Evolutionary conservation across 2,329 filamentous ascomycete genomes (phyloP).

Genomic region (Grosmannia huntii): DNA sequence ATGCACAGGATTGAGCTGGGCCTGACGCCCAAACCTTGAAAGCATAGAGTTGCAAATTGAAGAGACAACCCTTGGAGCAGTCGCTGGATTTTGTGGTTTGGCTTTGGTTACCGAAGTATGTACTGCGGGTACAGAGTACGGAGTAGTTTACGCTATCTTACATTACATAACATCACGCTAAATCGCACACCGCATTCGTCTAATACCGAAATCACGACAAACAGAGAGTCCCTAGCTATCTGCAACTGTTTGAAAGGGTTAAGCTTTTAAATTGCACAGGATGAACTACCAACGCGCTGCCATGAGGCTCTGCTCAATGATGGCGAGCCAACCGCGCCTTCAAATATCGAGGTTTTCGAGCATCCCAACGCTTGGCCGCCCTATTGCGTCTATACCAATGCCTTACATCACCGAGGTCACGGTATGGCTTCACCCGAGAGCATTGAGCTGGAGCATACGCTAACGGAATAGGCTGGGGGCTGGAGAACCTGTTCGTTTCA

Average conservation of each 20-base stretch:
- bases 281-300: constrained; percentile 24
- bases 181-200: too few species aligned
- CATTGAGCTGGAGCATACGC: constrained; percentile 8
- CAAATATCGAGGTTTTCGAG: constrained; percentile 28
- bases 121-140: too few species aligned
- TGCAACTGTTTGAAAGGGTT: too few species aligned
- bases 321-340: constrained; percentile 21
- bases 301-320: constrained; percentile 22
- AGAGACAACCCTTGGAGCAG: background rate
- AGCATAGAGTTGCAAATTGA: background rate
- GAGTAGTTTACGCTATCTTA: too few species aligned
- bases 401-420: constrained; percentile 47
- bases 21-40: background rate
- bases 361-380: constrained; percentile 3
- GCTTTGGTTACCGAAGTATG: background rate
- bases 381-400: constrained; percentile 35
- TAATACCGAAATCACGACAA: background rate
- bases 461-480: constrained; percentile 49
- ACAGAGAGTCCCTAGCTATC: background rate
- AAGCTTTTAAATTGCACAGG: background rate
- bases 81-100: background rate
- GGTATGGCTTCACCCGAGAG: constrained; percentile 20
- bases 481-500: constrained; percentile 59
- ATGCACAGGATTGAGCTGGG: background rate
- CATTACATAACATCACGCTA: too few species aligned